These are phyloP conservation scores for Hypoxylon lenormandii DNA, from an alignment of 495 filamentous ascomycete genomes.

Conservation along the genomic window DNA sequence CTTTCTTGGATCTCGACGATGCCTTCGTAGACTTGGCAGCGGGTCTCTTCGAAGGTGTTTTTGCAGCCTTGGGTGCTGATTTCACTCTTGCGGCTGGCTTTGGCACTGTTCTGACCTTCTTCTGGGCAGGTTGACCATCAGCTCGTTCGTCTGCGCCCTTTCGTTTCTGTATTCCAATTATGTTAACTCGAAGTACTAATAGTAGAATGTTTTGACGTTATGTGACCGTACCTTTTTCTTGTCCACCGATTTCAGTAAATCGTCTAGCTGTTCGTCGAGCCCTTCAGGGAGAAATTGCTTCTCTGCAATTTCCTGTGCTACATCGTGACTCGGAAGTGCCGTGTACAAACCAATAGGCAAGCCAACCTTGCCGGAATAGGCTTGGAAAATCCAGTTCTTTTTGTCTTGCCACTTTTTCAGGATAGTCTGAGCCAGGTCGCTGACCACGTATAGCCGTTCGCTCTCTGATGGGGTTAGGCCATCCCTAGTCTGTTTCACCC, in stretches of 20 bases:
- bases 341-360: conserved; percentile 82
- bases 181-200: conserved; percentile 30
- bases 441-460: conserved; percentile 84
- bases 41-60: conserved; percentile 52
- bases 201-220: conserved; percentile 1
- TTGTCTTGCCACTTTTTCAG: conserved; percentile 85
- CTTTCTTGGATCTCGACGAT: conserved; percentile 52
- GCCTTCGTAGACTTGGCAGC: conserved; percentile 50
- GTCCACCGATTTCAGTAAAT: conserved; percentile 66
- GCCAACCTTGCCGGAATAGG: conserved; percentile 82
- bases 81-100: conserved; percentile 45
- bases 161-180: conserved; percentile 57
- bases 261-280: conserved; percentile 81
- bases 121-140: conserved; percentile 54
- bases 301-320: conserved; percentile 83
- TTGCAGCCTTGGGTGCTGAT: conserved; percentile 47
- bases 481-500: conserved; percentile 89
- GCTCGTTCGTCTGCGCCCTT: conserved; percentile 59
- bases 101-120: conserved; percentile 51
- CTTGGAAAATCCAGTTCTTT: conserved; percentile 80
- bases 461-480: conserved; percentile 70
- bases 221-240: conserved; percentile 63
- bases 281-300: conserved; percentile 84
- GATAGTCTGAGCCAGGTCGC: conserved; percentile 84
- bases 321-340: conserved; percentile 76